A percentile compares a stretch with the other conserved stretches of the same genome.
These are phyloP conservation scores for Blastobotrys apis DNA, from an alignment of 1,139 yeast species.

Conservation along the genomic window DNA sequence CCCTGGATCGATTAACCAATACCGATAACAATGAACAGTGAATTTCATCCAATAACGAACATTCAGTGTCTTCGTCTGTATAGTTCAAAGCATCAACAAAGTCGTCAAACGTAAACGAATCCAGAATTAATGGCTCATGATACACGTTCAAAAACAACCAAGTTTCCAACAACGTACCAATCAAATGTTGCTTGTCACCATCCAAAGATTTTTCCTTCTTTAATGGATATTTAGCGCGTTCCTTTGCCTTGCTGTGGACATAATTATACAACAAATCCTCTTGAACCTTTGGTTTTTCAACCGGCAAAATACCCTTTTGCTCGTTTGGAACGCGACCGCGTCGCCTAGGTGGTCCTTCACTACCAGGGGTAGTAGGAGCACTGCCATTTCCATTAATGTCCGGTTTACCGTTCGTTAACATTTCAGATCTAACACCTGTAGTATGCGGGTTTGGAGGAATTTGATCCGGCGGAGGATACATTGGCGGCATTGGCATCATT, in stretches of 20 bases:
- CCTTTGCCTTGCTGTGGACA: slow-evolving; percentile 11
- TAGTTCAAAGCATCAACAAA: slow-evolving; percentile 58
- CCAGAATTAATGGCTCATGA: slow-evolving; percentile 57
- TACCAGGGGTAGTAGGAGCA: not conserved
- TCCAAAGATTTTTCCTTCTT: slow-evolving; percentile 13
- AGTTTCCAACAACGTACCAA: slow-evolving; percentile 45
- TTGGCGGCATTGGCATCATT: not conserved
- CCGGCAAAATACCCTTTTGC: slow-evolving; percentile 1
- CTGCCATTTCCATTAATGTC: not conserved
- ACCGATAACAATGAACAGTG: slow-evolving; percentile 52
- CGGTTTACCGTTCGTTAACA: not conserved
- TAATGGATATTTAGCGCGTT: slow-evolving; percentile 12
- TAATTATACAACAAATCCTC: slow-evolving; percentile 26
- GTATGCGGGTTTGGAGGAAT: slow-evolving; percentile 2
- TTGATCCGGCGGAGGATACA: not conserved
- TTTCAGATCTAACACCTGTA: too few relatives aligned
- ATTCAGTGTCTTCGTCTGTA: slow-evolving; percentile 43
- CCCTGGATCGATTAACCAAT: slow-evolving; percentile 26
- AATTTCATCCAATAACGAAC: slow-evolving; percentile 62
- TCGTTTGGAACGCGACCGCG: slow-evolving; percentile 8
- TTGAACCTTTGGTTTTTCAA: slow-evolving; percentile 19
- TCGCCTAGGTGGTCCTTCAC: not conserved
- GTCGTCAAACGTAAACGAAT: slow-evolving; percentile 77
- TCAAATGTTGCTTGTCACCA: slow-evolving; percentile 16
- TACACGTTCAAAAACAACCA: slow-evolving; percentile 78